Evolutionary conservation across 139 green algal genomes (phyloP), one percentile per base, ranked within the genome.

Genomic region (Chlorella sp.): DNA sequence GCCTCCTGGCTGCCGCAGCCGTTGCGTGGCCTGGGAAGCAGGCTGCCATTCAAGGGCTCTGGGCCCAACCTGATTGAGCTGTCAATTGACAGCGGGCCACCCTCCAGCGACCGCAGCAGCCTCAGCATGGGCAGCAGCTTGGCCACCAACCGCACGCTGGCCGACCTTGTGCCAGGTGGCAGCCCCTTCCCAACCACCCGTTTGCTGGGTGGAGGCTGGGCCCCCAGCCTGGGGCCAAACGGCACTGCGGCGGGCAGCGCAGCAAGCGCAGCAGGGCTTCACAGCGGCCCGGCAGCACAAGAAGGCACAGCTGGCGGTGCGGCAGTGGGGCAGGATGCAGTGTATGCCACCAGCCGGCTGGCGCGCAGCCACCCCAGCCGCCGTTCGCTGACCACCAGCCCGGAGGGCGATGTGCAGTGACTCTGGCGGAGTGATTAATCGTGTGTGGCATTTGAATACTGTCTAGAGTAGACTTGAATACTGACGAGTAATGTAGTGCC

Each of bases 381-480:
- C 20, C 75, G 75, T 23, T 81, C 75, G 11, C 47, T 67, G 71
- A n/a, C 36, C 32, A 79, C 44, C 72, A 79, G 72, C 72, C 16
- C 16, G 7, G 72, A 64, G 7, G 44, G 44, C 25, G 72, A 36
- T 69, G 63, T 7, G 9, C 28, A 64, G 41, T 79, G 41, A 60
- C 26, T 41, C 20, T 21, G 51, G 3, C 7, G 11, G 51, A 60
- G 38, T 0, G 36, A 36, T 34, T 1, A 56, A 3, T 32, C 36
- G 30, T 32, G 34, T 74, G 68, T 18, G 11, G 15, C 30, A 74
- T 12, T 6, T 30, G 41, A n/a, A n/a, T n/a, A n/a, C n/a, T n/a
- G n/a, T n/a, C n/a, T n/a, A n/a, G n/a, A n/a, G n/a, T n/a, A 30
- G 18, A 30, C 65, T 74, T 74, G 34, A 21, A 32, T n/a, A 41